These are phyloP conservation scores for Emergomyces pasteurianus DNA, from an alignment of 2,329 filamentous ascomycete genomes.

Conservation along the genomic window DNA sequence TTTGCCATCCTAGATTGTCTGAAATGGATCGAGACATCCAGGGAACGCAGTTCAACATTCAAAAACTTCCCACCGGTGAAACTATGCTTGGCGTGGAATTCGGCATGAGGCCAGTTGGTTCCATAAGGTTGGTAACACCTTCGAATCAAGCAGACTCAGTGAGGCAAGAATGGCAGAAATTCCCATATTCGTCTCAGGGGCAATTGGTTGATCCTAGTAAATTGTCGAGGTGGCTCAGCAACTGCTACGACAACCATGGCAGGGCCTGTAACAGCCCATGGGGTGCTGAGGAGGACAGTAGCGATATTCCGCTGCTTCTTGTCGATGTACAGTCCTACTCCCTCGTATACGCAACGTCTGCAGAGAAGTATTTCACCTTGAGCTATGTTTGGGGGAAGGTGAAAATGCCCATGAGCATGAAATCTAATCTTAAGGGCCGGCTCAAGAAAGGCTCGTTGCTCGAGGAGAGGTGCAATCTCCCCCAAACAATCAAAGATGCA, in stretches of 20 bases:
- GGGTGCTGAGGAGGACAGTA: not conserved
- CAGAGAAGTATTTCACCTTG: not conserved
- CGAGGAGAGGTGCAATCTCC: not conserved
- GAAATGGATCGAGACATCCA: not conserved
- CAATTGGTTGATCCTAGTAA: not conserved
- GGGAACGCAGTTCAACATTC: not conserved
- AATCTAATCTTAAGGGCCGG: not conserved
- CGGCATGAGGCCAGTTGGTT: not conserved
- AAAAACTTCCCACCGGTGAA: not conserved
- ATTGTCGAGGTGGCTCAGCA: not conserved
- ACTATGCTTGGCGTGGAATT: not conserved
- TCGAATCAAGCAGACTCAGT: not conserved
- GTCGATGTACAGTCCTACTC: not conserved
- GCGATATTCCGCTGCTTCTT: not conserved
- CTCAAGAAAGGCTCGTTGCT: not conserved
- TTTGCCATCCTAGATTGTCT: not conserved
- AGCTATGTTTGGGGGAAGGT: not conserved
- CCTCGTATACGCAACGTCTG: not conserved
- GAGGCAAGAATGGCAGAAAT: not conserved
- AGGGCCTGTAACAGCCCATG: not conserved
- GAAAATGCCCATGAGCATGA: not conserved
- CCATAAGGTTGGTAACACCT: not conserved
- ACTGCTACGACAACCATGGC: not conserved
- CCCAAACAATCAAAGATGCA: not conserved
- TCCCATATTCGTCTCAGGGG: not conserved